Conservation (phyloP, 83 land plant species). For the Thuja plicata region DNA sequence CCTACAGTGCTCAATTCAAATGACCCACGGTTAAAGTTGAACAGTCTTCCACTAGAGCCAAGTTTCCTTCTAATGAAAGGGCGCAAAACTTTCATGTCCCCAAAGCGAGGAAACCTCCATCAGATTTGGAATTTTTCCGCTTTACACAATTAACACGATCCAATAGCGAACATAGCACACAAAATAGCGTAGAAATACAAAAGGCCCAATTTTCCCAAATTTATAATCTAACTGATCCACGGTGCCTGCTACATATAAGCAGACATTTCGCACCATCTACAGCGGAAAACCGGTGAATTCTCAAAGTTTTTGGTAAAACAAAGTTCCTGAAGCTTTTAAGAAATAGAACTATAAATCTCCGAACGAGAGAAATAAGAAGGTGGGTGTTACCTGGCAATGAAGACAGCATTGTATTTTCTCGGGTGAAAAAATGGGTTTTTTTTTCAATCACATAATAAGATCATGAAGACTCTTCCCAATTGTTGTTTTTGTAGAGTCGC, state of each 20-base stretch:
- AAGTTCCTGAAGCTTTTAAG: not conserved
- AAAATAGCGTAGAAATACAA: not conserved
- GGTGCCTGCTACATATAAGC: not conserved
- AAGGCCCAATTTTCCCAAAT: not conserved
- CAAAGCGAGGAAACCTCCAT: not conserved
- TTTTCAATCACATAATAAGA: not conserved
- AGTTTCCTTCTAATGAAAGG: not conserved
- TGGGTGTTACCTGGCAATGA: not conserved
- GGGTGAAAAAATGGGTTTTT: not conserved
- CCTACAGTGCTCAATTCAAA: not conserved
- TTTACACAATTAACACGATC: not conserved
- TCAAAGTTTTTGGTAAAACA: no score
- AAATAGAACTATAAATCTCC: not conserved
- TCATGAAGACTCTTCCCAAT: not conserved
- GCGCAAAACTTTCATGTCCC: not conserved
- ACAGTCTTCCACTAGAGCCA: not conserved
- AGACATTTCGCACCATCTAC: not conserved
- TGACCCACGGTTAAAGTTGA: not conserved
- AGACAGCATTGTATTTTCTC: not conserved
- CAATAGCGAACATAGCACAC: not conserved
- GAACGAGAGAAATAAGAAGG: not conserved
- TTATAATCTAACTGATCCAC: not conserved
- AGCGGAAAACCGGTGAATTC: not conserved
- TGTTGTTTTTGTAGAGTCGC: not conserved
- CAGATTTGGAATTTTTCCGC: not conserved